Base-by-base conservation (phyloP, 2,329 filamentous ascomycete species). In the Penicillium corylophilum region DNA sequence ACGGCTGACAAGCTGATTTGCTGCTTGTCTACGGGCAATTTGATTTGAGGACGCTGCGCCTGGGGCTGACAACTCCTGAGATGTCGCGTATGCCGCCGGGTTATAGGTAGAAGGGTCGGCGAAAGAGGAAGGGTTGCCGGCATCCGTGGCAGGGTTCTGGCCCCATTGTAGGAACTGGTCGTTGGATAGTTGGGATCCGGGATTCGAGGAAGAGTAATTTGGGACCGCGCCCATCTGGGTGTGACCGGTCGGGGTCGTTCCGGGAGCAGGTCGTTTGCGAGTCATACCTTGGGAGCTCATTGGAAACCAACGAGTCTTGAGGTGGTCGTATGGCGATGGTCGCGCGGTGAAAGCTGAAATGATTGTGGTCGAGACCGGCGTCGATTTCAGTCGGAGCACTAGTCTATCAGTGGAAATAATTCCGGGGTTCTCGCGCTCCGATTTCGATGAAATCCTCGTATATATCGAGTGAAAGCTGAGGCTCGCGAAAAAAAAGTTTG, bases 251-350 rank as follows among this genome's bases (percentile, higher is more conserved):
- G 89, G 86, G 33, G 83, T 80, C 55, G 85, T 77, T 67, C 87
- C 88, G 50, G 89, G 86, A 42, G 89, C 88, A 61, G 87, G 79
- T 70, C 89, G 82, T 77, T 94, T 94, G 71, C 88, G 78, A 46
- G 73, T 75, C 38, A 73, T 64, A 44, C 71, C 69, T 66, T 76
- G 73, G 20, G 73, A 70, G 47, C 69, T 66, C 73, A 74, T 75
- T 50, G 47, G 60, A 55, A 56, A 54, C 13, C 31, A 23, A 26
- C 18, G 35, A 23, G 20, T 18, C 40, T 24, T 31, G n/a, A 26
- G 33, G 36, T 36, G n/a, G 18, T 42, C 35, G 43, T 40, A 26
- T n/a, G 43, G 22, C 28, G 20, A 13, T 38, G 45, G 43, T 48
- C 22, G 26, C 24, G 20, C 2, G 15, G 31, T 29, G 18, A 15